Conservation (phyloP, 352 stramenopile genomes). For the Globisporangium cederbergense region DNA sequence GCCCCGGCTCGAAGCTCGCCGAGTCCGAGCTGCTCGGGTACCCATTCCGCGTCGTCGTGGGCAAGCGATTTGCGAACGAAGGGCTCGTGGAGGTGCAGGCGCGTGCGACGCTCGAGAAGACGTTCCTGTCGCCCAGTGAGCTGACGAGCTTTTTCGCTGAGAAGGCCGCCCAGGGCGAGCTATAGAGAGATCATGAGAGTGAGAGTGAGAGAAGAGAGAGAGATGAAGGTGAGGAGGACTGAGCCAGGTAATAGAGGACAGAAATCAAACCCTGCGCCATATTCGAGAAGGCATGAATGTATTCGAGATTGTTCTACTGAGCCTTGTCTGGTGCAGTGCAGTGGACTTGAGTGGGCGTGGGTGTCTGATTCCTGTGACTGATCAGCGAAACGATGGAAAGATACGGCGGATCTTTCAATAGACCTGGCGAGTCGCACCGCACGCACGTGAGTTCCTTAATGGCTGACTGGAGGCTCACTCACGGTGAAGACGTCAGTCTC, state of each 20-base stretch:
- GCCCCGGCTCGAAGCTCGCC: constrained; percentile 72
- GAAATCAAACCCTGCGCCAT: neutral
- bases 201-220: neutral
- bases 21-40: constrained; percentile 86
- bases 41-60: constrained; percentile 82
- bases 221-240: neutral
- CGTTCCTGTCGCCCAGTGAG: constrained; percentile 43
- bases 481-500: neutral
- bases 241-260: neutral
- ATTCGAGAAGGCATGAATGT: neutral
- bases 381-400: neutral
- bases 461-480: neutral
- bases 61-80: constrained; percentile 74
- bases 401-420: neutral
- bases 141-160: constrained; percentile 38
- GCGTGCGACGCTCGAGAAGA: constrained; percentile 61
- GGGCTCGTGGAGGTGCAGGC: constrained; percentile 75
- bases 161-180: constrained; percentile 10
- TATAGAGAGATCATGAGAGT: constrained; percentile 13
- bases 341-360: neutral
- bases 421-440: too few species aligned
- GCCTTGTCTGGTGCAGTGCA: neutral
- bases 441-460: too few species aligned
- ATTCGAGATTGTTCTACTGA: neutral
- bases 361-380: neutral